phyloP scores from a whole-genome alignment of 1,284 basidiomycete species.

The Agaricales sp. region DNA sequence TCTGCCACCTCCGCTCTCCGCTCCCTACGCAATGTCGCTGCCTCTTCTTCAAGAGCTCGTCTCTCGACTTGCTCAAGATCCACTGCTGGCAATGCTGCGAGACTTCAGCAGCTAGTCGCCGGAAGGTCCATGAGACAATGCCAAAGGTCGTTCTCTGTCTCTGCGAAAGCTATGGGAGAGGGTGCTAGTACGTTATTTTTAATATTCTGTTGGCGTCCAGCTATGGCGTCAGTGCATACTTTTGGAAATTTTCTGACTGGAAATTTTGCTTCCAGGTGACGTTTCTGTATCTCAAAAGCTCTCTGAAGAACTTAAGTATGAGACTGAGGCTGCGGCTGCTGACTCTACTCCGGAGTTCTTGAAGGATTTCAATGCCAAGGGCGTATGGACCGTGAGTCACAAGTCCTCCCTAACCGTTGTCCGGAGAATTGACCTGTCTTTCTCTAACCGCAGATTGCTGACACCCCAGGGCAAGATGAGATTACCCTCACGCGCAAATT shows the following conservation, averaged over 20 bases:
- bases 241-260: background rate
- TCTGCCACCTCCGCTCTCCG: constrained; percentile 25
- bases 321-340: constrained; percentile 47
- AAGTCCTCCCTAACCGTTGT: background rate
- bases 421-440: background rate
- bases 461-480: constrained; percentile 73
- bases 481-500: constrained; percentile 75
- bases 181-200: constrained; percentile 42
- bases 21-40: constrained; percentile 23
- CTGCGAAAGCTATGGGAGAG: constrained; percentile 42
- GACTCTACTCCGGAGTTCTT: constrained; percentile 70
- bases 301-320: constrained; percentile 78
- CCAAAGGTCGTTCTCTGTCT: constrained; percentile 46
- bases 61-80: constrained; percentile 21
- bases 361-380: constrained; percentile 61
- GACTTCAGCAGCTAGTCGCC: constrained; percentile 14
- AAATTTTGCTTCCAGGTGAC: constrained; percentile 43
- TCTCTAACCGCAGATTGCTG: constrained; percentile 67
- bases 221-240: background rate
- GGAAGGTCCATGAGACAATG: constrained; percentile 13
- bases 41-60: constrained; percentile 21
- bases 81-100: constrained; percentile 14
- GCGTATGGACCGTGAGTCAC: constrained; percentile 62
- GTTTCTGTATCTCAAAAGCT: constrained; percentile 67
- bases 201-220: constrained; percentile 2